A percentile compares a stretch with the other conserved stretches of the same genome.
Conservation (phyloP, 2,329 filamentous ascomycete genomes). For the Thermoascus crustaceus region DNA sequence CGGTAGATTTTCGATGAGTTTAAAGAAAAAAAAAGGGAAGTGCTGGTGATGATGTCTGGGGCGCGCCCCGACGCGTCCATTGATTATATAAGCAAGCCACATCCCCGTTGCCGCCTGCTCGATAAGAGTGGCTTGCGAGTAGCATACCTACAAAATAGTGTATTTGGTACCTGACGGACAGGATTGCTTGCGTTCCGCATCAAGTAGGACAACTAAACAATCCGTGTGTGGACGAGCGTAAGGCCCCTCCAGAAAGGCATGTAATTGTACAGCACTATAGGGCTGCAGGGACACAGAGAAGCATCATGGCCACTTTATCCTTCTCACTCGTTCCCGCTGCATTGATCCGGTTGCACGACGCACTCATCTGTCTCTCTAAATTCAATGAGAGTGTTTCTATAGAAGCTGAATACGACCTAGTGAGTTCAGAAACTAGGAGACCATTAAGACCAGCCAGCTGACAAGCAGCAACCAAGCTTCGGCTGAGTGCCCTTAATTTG, state of each 20-base stretch:
- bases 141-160: too few species aligned
- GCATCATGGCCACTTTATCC: slow-evolving; percentile 28
- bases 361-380: slow-evolving; percentile 52
- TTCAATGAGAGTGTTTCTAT: slow-evolving; percentile 57
- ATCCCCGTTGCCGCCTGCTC: neutral
- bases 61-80: slow-evolving; percentile 6
- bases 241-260: too few species aligned
- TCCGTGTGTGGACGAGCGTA: too few species aligned
- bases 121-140: neutral
- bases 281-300: neutral
- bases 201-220: too few species aligned
- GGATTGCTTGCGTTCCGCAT: too few species aligned
- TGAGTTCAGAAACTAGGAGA: slow-evolving; percentile 21
- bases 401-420: slow-evolving; percentile 52
- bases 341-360: slow-evolving; percentile 50
- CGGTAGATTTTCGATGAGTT: neutral
- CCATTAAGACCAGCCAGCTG: neutral
- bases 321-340: slow-evolving; percentile 52
- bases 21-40: neutral
- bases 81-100: slow-evolving; percentile 3
- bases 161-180: too few species aligned
- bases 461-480: slow-evolving; percentile 37
- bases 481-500: slow-evolving; percentile 53
- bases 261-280: too few species aligned
- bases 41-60: slow-evolving; percentile 2